phyloP scores from a whole-genome alignment of 108 stramenopile species.

The Stephanodiscus minutulus region DNA sequence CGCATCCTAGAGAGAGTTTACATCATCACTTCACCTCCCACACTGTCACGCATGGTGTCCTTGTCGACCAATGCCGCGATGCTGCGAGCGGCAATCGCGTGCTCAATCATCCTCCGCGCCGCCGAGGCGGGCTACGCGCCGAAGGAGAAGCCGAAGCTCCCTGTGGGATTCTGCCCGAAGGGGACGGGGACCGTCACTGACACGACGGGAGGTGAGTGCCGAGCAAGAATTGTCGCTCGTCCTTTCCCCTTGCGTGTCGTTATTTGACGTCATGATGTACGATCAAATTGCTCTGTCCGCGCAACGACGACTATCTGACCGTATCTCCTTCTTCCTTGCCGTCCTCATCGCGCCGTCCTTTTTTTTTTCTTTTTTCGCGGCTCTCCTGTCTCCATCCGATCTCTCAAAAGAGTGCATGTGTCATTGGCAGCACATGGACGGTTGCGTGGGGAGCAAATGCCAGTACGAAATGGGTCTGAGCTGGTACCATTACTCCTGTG shows the following conservation, averaged over 20 bases:
- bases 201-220: slow-evolving; percentile 73
- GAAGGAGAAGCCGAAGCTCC: slow-evolving; percentile 23
- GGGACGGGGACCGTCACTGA: slow-evolving; percentile 72
- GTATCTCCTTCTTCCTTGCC: not conserved
- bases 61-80: not conserved
- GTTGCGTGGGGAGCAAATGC: slow-evolving; percentile 72
- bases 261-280: not conserved
- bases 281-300: no score
- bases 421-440: slow-evolving; percentile 81
- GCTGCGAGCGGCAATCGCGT: not conserved
- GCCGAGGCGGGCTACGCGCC: slow-evolving; percentile 28
- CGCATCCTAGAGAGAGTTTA: not conserved
- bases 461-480: slow-evolving; percentile 80
- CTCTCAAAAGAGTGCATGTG: slow-evolving; percentile 82
- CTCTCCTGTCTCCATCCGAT: not conserved
- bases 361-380: not conserved
- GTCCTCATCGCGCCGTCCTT: not conserved
- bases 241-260: not conserved
- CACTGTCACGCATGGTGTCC: not conserved
- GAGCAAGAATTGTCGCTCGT: not conserved
- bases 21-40: not conserved
- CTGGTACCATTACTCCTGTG: slow-evolving; percentile 81
- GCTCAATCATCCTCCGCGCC: not conserved
- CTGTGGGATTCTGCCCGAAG: slow-evolving; percentile 61
- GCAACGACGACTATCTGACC: no score